Conservation (phyloP, 345 rosid species). For the Gossypium rotundifolium region DNA sequence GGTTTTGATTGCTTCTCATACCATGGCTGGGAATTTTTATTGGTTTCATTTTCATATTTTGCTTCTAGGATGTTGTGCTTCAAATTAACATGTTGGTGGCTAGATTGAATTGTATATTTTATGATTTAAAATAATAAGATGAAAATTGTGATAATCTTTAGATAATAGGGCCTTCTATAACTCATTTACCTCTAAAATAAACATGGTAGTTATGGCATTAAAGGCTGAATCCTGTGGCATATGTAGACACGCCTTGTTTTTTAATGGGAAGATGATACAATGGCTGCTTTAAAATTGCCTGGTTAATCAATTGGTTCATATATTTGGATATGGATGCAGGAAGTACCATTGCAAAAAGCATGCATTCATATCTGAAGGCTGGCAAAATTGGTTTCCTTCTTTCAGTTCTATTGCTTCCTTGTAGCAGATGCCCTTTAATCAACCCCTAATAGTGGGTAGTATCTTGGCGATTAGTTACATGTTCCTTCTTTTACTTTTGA, state of each 20-base stretch:
- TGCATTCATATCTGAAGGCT: slow-evolving; percentile 6
- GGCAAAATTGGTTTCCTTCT: neutral
- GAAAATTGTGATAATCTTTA: neutral
- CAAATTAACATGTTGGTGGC: neutral
- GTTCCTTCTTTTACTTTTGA: neutral
- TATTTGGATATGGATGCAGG: neutral
- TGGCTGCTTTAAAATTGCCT: neutral
- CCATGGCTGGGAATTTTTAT: neutral
- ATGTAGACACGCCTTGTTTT: neutral
- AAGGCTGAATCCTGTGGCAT: neutral
- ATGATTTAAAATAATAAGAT: neutral
- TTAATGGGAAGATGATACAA: neutral
- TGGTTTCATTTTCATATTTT: no score
- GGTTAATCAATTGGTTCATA: neutral
- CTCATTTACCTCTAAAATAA: neutral
- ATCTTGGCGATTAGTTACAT: neutral
- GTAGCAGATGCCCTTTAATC: neutral
- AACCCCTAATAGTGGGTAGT: neutral
- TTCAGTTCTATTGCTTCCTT: neutral
- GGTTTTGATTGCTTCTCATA: neutral
- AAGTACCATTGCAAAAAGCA: slow-evolving; percentile 1
- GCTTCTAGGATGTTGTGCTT: no score
- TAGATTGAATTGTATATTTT: neutral
- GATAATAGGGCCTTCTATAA: neutral
- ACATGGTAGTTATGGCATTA: neutral